These are phyloP conservation scores for Globisporangium yorkense DNA, from an alignment of 352 stramenopile genomes.

Conservation along the genomic window DNA sequence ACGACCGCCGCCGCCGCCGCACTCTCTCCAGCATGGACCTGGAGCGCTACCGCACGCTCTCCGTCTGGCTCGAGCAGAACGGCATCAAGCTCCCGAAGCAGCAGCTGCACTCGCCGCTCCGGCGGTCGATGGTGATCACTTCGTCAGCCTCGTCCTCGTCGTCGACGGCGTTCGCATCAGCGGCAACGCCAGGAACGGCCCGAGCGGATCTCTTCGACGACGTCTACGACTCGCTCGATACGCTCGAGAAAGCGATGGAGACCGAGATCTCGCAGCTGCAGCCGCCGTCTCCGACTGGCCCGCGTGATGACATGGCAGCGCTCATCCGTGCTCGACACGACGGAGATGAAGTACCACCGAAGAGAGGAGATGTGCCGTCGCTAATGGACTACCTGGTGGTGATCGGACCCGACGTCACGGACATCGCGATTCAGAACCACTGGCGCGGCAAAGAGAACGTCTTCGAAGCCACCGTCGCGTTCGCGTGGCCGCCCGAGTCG, in stretches of 20 bases:
- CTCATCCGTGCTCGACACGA: background rate
- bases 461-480: slow-evolving; percentile 53
- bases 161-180: background rate
- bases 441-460: slow-evolving; percentile 36
- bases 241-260: slow-evolving; percentile 31
- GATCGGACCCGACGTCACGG: slow-evolving; percentile 35
- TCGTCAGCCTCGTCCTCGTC: background rate
- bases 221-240: slow-evolving; percentile 36
- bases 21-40: slow-evolving; percentile 29
- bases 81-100: slow-evolving; percentile 27
- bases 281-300: background rate
- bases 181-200: background rate
- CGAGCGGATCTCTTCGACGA: slow-evolving; percentile 32
- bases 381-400: slow-evolving; percentile 47
- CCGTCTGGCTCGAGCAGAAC: slow-evolving; percentile 32
- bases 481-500: slow-evolving; percentile 51
- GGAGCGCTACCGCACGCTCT: slow-evolving; percentile 41
- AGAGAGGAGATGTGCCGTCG: background rate
- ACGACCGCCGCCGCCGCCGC: slow-evolving; percentile 1
- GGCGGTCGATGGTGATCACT: background rate
- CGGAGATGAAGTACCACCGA: background rate
- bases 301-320: background rate
- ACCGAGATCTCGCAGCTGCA: slow-evolving; percentile 25
- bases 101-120: slow-evolving; percentile 3
- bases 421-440: slow-evolving; percentile 37